Base-by-base conservation (phyloP, 306 rosid species). In the Inga oerstediana region DNA sequence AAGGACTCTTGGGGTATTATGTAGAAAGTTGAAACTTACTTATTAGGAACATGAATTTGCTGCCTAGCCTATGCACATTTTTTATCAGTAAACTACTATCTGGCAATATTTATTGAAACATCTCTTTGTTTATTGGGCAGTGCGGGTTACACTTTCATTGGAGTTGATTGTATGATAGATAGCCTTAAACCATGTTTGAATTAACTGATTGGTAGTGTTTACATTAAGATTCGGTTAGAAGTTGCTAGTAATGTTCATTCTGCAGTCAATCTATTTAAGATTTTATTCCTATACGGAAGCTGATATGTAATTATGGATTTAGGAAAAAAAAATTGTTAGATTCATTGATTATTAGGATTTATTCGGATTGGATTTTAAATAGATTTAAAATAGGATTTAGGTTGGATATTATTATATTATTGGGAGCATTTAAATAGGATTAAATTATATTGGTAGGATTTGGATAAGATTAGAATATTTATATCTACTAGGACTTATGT, bases 21-120 rank as follows among this genome's bases (percentile, higher is more conserved):
- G 46, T 49, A 69, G 70, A 71, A 76, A 15, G 41, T 58, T 74
- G 70, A 71, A 81, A 10, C 20, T 13, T 78, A n/a, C n/a, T 86
- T 59, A 22, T 4, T 20, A n/a, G 4, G 65, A 58, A 59, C 56
- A 59, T 74, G 46, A 67, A 39, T 66, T 79, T 59, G 81, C 41
- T 45, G 27, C 52, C 69, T 48, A 49, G 32, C n/a, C 74, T 69
- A 19, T 22, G 35, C 64, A 62, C 34, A 35, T 72, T 72, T 65
- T 72, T 69, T 43, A 39, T 37, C 48, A 8, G 51, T 37, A 19
- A 69, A 37, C 14, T 44, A 19, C 19, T 15, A 32, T 14, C 71
- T 69, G 20, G 30, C 48, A 4, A 19, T 72, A 20, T 14, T 22
- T 39, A 10, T 69, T 69, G 8, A 15, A 69, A 17, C 51, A 9